Conservation (phyloP, 78 protist genomes). For the Dictyostelium intermedium region DNA sequence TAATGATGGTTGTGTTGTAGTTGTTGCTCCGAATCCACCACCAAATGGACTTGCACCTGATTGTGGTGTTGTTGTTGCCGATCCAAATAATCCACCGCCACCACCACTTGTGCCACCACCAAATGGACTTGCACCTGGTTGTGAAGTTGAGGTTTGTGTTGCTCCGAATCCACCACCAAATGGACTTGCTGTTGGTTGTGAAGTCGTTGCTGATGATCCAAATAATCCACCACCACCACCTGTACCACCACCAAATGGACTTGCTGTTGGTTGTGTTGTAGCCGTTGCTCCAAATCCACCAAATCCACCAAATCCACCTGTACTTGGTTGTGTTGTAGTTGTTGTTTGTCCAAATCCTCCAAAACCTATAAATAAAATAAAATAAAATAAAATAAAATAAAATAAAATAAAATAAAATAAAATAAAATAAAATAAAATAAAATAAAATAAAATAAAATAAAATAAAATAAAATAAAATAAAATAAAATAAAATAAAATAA, state of each 20-base stretch:
- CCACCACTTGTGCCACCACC: background rate
- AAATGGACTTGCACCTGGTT: slow-evolving; percentile 8
- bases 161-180: background rate
- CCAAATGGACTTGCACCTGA: background rate
- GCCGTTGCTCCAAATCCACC: background rate
- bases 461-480: background rate
- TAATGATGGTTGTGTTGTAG: slow-evolving; percentile 17
- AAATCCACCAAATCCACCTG: slow-evolving; percentile 13
- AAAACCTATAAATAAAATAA: background rate
- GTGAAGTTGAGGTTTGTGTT: background rate
- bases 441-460: background rate
- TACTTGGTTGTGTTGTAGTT: background rate
- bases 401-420: background rate
- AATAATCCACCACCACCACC: background rate
- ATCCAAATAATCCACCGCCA: background rate
- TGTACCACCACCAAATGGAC: slow-evolving; percentile 1
- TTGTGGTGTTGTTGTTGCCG: background rate
- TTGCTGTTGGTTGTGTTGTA: background rate
- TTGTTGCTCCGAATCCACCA: background rate
- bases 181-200: background rate
- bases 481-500: background rate
- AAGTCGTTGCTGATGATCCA: background rate
- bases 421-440: background rate
- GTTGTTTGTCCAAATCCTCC: slow-evolving; percentile 20
- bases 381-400: background rate